Evolutionary conservation across 306 rosid species (phyloP).

Genomic region (Cucurbita pepo): DNA sequence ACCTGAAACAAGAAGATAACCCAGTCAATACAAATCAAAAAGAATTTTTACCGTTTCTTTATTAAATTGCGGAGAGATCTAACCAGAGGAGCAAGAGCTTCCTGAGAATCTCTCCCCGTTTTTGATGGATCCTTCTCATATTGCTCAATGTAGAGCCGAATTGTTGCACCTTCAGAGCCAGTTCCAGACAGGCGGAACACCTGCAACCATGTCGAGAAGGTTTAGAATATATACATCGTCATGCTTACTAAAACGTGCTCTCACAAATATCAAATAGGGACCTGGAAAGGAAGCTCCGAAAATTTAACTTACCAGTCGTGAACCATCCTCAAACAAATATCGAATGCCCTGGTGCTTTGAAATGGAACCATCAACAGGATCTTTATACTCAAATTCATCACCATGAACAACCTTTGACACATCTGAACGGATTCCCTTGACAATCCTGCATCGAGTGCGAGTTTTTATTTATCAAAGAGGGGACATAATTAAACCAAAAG

Average conservation of each 20-base stretch:
- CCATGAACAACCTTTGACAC: constrained; percentile 57
- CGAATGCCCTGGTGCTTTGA: constrained; percentile 96
- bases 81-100: constrained; percentile 91
- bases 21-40: not conserved
- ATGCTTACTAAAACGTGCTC: not conserved
- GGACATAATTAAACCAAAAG: not conserved
- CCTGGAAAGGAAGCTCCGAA: not conserved
- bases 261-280: not conserved
- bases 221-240: not conserved
- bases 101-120: constrained; percentile 69
- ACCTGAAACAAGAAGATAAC: constrained; percentile 32
- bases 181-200: constrained; percentile 98
- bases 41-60: not conserved
- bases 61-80: constrained; percentile 9
- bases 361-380: constrained; percentile 83
- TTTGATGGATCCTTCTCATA: constrained; percentile 88
- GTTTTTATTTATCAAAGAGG: not conserved
- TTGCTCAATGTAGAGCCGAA: constrained; percentile 92
- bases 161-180: constrained; percentile 96
- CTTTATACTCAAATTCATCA: constrained; percentile 94
- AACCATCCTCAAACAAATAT: constrained; percentile 92
- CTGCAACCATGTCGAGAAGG: constrained; percentile 20
- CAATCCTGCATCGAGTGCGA: constrained; percentile 30
- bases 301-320: constrained; percentile 71
- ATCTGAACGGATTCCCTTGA: constrained; percentile 51